Evolutionary conservation across 2,329 filamentous ascomycete species (phyloP).

Genomic region (Calonectria pteridis): DNA sequence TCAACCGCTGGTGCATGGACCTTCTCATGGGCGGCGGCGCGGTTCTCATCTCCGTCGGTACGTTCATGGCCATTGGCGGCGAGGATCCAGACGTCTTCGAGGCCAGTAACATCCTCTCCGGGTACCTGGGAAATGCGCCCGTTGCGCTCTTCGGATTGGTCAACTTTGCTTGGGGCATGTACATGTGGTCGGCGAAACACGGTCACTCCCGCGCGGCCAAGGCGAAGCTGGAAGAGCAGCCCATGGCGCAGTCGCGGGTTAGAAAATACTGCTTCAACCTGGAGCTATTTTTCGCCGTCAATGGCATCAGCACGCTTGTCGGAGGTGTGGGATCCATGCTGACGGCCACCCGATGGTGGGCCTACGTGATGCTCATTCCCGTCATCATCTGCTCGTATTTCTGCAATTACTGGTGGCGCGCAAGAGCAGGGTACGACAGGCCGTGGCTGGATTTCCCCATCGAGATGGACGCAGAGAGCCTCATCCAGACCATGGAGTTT

Average conservation of each 20-base stretch:
- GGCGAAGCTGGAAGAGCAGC: slow-evolving; percentile 41
- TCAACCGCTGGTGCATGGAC: slow-evolving; percentile 66
- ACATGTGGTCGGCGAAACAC: slow-evolving; percentile 56
- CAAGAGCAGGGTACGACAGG: slow-evolving; percentile 57
- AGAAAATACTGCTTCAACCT: slow-evolving; percentile 52
- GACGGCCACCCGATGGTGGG: slow-evolving; percentile 65
- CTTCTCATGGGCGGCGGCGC: slow-evolving; percentile 62
- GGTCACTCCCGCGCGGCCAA: slow-evolving; percentile 49
- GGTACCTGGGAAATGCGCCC: slow-evolving; percentile 66
- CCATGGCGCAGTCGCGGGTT: slow-evolving; percentile 47
- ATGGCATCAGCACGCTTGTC: slow-evolving; percentile 59
- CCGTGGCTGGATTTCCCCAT: slow-evolving; percentile 23
- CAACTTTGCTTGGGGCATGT: slow-evolving; percentile 62
- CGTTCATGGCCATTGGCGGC: slow-evolving; percentile 66
- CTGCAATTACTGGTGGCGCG: slow-evolving; percentile 63
- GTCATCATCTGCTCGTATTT: slow-evolving; percentile 60
- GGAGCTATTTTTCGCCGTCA: slow-evolving; percentile 58
- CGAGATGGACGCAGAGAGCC: neutral
- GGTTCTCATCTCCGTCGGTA: slow-evolving; percentile 63
- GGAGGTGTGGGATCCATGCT: slow-evolving; percentile 63
- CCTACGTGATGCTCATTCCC: slow-evolving; percentile 63
- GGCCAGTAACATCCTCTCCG: slow-evolving; percentile 66
- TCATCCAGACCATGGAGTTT: slow-evolving; percentile 26
- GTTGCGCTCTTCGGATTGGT: slow-evolving; percentile 62
- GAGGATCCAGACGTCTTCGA: slow-evolving; percentile 55